Percentiles rank a stretch among this genome's conserved stretches.
These are phyloP conservation scores for Pichia membranifaciens DNA, from an alignment of 805 yeast species.

Conservation along the genomic window DNA sequence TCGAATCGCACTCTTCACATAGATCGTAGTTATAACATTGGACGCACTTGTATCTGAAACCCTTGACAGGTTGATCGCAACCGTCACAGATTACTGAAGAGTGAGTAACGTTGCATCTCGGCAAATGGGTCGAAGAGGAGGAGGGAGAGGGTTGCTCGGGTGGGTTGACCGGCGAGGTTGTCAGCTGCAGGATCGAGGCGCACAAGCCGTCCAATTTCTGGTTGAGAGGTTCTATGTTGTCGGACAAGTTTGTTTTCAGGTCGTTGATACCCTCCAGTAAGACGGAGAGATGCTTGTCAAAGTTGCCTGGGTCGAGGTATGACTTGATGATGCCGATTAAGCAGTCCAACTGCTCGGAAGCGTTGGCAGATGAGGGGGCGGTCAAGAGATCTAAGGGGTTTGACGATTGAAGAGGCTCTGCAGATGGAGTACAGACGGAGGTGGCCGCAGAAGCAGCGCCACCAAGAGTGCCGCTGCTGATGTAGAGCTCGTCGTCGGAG, in stretches of 20 bases:
- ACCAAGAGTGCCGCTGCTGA: too few species aligned
- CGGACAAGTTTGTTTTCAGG: conserved; percentile 3
- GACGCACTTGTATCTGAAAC: conserved; percentile 45
- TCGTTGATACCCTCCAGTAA: conserved; percentile 3
- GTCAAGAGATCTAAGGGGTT: too few species aligned
- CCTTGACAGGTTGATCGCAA: conserved; percentile 28
- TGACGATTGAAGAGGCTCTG: too few species aligned
- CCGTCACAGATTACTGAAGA: conserved; percentile 28
- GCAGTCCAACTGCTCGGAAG: not conserved
- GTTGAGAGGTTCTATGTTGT: not conserved
- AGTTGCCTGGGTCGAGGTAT: conserved; percentile 3
- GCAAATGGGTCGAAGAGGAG: not conserved
- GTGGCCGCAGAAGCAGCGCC: too few species aligned
- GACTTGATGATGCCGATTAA: conserved; percentile 1
- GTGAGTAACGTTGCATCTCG: conserved; percentile 14
- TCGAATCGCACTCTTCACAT: conserved; percentile 39
- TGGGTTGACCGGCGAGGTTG: not conserved
- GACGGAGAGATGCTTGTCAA: conserved; percentile 1
- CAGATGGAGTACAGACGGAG: too few species aligned
- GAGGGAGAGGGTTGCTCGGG: too few species aligned
- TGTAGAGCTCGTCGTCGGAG: too few species aligned
- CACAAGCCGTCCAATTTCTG: not conserved
- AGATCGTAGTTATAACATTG: conserved; percentile 50
- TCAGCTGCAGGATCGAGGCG: not conserved
- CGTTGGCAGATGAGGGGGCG: not conserved